Evolutionary conservation across 208 protist genomes (phyloP).

Genomic region (Trypanosomatidae sp.): DNA sequence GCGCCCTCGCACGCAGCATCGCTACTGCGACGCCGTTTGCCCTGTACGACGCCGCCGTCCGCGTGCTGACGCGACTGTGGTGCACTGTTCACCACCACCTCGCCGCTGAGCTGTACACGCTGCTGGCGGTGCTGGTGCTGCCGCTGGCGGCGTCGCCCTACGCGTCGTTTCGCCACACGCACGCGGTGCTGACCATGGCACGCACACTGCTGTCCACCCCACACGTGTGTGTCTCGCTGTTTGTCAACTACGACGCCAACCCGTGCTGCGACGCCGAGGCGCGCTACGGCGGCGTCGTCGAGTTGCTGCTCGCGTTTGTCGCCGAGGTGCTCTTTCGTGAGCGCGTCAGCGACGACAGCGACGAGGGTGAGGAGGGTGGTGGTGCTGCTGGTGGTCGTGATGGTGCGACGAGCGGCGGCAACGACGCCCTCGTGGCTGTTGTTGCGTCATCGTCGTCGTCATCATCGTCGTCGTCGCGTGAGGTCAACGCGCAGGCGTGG

Average conservation of each 20-base stretch:
- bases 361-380: too few relatives aligned
- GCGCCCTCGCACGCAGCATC: conserved; percentile 33
- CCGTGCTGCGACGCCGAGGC: conserved; percentile 54
- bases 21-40: conserved; percentile 31
- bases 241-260: conserved; percentile 84
- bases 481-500: too few relatives aligned
- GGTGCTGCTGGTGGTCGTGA: neutral
- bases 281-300: conserved; percentile 60
- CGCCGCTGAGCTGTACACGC: conserved; percentile 43
- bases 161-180: conserved; percentile 63
- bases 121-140: conserved; percentile 48
- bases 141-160: conserved; percentile 40
- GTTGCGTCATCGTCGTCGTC: too few relatives aligned
- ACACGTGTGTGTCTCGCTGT: conserved; percentile 59
- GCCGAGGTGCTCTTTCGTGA: conserved; percentile 42
- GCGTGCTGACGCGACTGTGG: conserved; percentile 35
- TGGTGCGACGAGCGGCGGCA: neutral
- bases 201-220: conserved; percentile 44
- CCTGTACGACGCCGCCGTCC: conserved; percentile 39
- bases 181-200: conserved; percentile 59
- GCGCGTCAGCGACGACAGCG: conserved; percentile 14
- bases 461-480: too few relatives aligned
- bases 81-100: conserved; percentile 66
- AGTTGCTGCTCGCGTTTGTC: conserved; percentile 63
- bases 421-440: conserved; percentile 14